Conservation (phyloP, 805 yeast species). For the Yarrowia keelungensis region DNA sequence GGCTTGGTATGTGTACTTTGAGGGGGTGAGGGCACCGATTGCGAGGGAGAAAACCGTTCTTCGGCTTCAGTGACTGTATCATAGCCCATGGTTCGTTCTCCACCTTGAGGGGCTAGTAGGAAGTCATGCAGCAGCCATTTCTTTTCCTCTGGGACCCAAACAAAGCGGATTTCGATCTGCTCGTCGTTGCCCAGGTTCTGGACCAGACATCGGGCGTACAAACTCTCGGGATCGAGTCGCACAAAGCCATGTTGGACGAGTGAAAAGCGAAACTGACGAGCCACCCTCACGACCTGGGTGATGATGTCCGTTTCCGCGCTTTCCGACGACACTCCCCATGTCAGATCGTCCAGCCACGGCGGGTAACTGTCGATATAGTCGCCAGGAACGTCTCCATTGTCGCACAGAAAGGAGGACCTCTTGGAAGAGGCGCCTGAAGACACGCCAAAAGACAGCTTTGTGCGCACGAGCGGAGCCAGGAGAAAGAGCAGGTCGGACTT, state of each 20-base stretch:
- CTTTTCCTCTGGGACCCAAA: conserved; percentile 31
- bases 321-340: conserved; percentile 29
- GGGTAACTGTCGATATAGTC: conserved; percentile 23
- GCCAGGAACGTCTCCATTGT: conserved; percentile 5
- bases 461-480: conserved; percentile 25
- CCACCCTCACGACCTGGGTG: conserved; percentile 1
- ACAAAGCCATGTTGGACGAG: conserved; percentile 21
- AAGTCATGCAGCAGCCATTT: conserved; percentile 35
- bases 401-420: conserved; percentile 8
- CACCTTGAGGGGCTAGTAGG: not conserved
- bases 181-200: conserved; percentile 28
- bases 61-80: conserved; percentile 16
- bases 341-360: conserved; percentile 29
- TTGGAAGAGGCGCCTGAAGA: conserved; percentile 5
- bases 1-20: conserved; percentile 5
- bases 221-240: conserved; percentile 29
- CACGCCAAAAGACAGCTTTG: conserved; percentile 19
- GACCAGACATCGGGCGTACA: conserved; percentile 29
- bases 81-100: conserved; percentile 22
- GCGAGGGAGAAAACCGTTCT: conserved; percentile 8
- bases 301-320: conserved; percentile 4
- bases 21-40: conserved; percentile 17
- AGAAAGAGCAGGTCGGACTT: conserved; percentile 24
- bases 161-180: conserved; percentile 26
- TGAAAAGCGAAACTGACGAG: conserved; percentile 15